These are phyloP conservation scores for Chytriomyces confervae DNA, from an alignment of 192 early-diverging fungal genomes.

Conservation along the genomic window DNA sequence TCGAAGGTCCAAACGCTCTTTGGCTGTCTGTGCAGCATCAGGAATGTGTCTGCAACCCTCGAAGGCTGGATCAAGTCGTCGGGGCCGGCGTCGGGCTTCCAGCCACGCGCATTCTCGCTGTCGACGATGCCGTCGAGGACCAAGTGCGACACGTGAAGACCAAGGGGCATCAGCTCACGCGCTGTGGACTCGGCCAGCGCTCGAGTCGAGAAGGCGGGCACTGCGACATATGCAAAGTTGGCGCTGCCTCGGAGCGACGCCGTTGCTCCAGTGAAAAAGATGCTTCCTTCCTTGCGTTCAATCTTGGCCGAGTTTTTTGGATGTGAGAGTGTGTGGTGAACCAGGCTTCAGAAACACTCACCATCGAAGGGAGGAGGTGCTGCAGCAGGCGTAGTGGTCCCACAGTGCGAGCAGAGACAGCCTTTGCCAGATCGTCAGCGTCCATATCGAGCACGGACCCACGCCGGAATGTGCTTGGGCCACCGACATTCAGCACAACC, in stretches of 20 bases:
- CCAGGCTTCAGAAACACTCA: background rate
- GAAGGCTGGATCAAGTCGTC: constrained; percentile 32
- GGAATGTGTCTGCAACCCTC: constrained; percentile 31
- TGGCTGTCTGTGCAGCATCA: constrained; percentile 42
- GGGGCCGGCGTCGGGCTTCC: constrained; percentile 30
- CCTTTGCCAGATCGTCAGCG: constrained; percentile 1
- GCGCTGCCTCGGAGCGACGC: constrained; percentile 31
- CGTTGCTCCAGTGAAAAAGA: constrained; percentile 49
- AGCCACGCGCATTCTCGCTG: constrained; percentile 10
- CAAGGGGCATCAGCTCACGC: constrained; percentile 42
- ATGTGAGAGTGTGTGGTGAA: background rate
- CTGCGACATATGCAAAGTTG: constrained; percentile 41
- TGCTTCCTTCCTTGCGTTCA: constrained; percentile 35
- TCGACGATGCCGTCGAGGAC: constrained; percentile 46
- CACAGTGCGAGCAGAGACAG: constrained; percentile 6
- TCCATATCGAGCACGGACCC: constrained; percentile 22
- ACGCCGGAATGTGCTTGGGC: constrained; percentile 16
- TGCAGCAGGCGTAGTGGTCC: constrained; percentile 30
- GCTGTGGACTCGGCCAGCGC: constrained; percentile 44
- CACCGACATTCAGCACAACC: constrained; percentile 31
- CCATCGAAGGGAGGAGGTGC: constrained; percentile 35
- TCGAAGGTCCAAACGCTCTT: constrained; percentile 43
- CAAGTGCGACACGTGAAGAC: constrained; percentile 45
- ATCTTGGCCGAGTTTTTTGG: constrained; percentile 4
- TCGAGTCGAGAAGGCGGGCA: constrained; percentile 36